These are phyloP conservation scores for Vanderwaltozyma verrucispora DNA, from an alignment of 805 yeast species.

Conservation along the genomic window DNA sequence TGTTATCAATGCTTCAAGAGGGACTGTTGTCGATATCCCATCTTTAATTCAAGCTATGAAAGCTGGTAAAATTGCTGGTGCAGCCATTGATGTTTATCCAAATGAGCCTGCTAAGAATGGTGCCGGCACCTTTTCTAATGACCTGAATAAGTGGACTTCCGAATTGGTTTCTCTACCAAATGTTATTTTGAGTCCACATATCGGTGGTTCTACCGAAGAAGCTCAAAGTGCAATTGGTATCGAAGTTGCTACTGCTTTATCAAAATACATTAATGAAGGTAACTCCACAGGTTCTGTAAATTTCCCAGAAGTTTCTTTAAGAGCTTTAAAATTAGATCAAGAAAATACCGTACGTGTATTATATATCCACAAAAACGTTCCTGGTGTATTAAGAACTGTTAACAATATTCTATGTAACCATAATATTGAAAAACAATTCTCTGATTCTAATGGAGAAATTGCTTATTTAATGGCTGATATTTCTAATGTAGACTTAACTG, in stretches of 20 bases:
- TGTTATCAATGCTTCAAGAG: conserved; percentile 92
- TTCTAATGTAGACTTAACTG: conserved; percentile 69
- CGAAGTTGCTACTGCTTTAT: conserved; percentile 79
- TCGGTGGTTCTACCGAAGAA: conserved; percentile 98
- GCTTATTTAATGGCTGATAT: conserved; percentile 98
- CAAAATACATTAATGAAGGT: conserved; percentile 94
- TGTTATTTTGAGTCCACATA: conserved; percentile 90
- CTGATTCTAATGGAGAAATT: conserved; percentile 93
- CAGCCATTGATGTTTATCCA: conserved; percentile 94
- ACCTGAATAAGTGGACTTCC: conserved; percentile 71
- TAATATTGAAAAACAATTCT: conserved; percentile 95
- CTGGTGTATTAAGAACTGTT: conserved; percentile 96
- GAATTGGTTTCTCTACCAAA: conserved; percentile 78
- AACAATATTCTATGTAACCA: conserved; percentile 90
- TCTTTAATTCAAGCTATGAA: conserved; percentile 87
- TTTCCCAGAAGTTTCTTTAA: conserved; percentile 95
- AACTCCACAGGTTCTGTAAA: conserved; percentile 89
- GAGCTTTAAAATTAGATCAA: conserved; percentile 81
- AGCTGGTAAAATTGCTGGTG: conserved; percentile 91
- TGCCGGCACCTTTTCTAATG: conserved; percentile 59
- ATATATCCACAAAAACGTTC: conserved; percentile 95
- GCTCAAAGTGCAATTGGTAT: conserved; percentile 97
- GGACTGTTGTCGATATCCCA: conserved; percentile 94
- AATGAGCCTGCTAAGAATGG: conserved; percentile 97
- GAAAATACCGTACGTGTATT: conserved; percentile 84